These are phyloP conservation scores for Pinus tabuliformis DNA, from an alignment of 75 land plant species.

Conservation along the genomic window DNA sequence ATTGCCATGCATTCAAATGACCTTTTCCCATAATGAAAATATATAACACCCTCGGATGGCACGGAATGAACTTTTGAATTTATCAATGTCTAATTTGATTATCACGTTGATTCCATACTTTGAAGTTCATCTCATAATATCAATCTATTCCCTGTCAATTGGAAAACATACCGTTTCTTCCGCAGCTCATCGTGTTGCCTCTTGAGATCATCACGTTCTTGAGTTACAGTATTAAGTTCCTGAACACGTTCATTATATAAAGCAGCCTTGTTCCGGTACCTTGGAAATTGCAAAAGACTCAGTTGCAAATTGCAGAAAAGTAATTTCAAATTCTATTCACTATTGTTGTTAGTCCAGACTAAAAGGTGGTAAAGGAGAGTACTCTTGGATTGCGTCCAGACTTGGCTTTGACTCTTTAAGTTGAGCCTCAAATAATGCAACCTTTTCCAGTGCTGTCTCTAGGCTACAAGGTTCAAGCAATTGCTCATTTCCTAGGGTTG, in stretches of 20 bases:
- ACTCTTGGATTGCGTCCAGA: slow-evolving; percentile 92
- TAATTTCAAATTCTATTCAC: neutral
- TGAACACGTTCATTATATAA: slow-evolving; percentile 73
- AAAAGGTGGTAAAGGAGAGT: slow-evolving; percentile 2
- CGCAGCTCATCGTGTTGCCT: slow-evolving; percentile 77
- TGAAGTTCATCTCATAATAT: too few species aligned
- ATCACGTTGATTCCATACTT: too few species aligned
- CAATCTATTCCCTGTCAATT: too few species aligned
- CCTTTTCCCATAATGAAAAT: too few species aligned
- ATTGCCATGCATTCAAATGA: too few species aligned
- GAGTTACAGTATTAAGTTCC: slow-evolving; percentile 77
- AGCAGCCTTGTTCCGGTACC: slow-evolving; percentile 76
- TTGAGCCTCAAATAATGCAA: slow-evolving; percentile 81
- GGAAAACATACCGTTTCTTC: slow-evolving; percentile 58
- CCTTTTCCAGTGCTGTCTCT: slow-evolving; percentile 61
- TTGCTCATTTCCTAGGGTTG: slow-evolving; percentile 41
- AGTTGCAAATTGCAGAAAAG: neutral
- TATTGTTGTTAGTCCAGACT: neutral
- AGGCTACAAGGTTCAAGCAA: slow-evolving; percentile 40
- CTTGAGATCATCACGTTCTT: slow-evolving; percentile 82
- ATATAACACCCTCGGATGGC: too few species aligned
- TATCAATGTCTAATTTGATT: too few species aligned
- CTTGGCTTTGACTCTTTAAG: slow-evolving; percentile 91
- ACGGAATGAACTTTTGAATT: too few species aligned
- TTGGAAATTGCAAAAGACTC: slow-evolving; percentile 13